These are phyloP conservation scores for Ustilago bromivora DNA, from an alignment of 1,284 basidiomycete genomes.

Conservation along the genomic window DNA sequence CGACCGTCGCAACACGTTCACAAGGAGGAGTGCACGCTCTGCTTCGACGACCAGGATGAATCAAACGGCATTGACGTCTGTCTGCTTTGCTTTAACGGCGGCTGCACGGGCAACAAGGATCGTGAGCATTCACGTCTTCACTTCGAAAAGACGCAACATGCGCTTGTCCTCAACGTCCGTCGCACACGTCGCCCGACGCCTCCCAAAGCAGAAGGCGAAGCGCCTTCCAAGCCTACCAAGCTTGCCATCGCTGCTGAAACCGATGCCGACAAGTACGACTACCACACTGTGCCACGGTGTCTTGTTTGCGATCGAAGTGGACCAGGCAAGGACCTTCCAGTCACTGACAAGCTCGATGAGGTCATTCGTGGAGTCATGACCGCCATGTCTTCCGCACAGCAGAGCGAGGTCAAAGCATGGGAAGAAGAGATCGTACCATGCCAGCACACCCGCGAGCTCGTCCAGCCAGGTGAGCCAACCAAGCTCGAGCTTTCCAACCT, in stretches of 20 bases:
- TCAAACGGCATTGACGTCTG: slow-evolving; percentile 86
- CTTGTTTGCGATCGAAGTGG: slow-evolving; percentile 73
- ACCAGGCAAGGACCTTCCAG: slow-evolving; percentile 74
- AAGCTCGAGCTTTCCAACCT: slow-evolving; percentile 54
- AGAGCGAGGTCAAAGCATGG: slow-evolving; percentile 96
- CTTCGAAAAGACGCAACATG: slow-evolving; percentile 75
- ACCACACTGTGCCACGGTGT: slow-evolving; percentile 78
- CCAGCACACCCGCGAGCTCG: slow-evolving; percentile 84
- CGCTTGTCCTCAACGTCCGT: slow-evolving; percentile 84
- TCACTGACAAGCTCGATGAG: slow-evolving; percentile 70
- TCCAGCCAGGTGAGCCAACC: slow-evolving; percentile 71
- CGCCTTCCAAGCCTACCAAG: slow-evolving; percentile 76
- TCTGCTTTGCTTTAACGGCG: slow-evolving; percentile 91
- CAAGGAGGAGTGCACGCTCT: slow-evolving; percentile 91
- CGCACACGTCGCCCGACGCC: slow-evolving; percentile 74
- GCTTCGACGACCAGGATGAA: slow-evolving; percentile 89
- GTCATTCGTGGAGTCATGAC: slow-evolving; percentile 82
- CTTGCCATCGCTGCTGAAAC: slow-evolving; percentile 84
- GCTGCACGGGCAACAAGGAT: slow-evolving; percentile 52
- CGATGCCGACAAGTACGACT: slow-evolving; percentile 89
- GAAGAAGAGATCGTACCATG: slow-evolving; percentile 91
- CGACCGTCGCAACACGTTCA: slow-evolving; percentile 73
- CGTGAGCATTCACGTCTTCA: slow-evolving; percentile 63
- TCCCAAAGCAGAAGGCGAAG: slow-evolving; percentile 7
- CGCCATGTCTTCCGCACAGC: slow-evolving; percentile 86